These are phyloP conservation scores for Acacia concinna DNA, from an alignment of 331 rosid genomes.

Conservation along the genomic window DNA sequence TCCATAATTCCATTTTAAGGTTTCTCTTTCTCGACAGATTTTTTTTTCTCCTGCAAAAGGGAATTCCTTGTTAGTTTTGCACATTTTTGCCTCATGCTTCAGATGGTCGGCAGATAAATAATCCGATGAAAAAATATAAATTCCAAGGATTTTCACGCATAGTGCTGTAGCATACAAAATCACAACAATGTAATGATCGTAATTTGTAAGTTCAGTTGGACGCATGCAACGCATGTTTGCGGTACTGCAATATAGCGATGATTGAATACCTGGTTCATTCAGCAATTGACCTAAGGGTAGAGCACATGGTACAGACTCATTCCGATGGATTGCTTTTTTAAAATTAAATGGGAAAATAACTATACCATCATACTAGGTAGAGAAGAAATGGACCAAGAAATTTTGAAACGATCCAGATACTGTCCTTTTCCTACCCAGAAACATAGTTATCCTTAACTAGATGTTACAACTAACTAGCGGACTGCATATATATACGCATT, in stretches of 20 bases:
- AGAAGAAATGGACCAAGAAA: not conserved
- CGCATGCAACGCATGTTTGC: not conserved
- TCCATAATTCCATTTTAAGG: not conserved
- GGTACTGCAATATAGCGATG: not conserved
- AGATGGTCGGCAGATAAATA: not conserved
- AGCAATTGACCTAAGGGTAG: not conserved
- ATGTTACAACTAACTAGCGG: conserved; percentile 29
- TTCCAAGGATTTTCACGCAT: not conserved
- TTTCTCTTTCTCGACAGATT: not conserved
- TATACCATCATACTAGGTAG: not conserved
- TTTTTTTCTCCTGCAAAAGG: not conserved
- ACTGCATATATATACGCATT: conserved; percentile 24
- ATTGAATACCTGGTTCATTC: not conserved
- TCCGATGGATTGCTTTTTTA: not conserved
- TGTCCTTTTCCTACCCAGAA: not conserved
- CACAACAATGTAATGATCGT: not conserved
- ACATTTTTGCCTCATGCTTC: not conserved
- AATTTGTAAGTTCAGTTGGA: not conserved
- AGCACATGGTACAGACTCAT: not conserved
- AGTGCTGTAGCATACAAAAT: not conserved
- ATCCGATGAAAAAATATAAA: not conserved
- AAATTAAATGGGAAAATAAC: not conserved
- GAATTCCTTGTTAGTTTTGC: not conserved
- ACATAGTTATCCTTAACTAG: not conserved
- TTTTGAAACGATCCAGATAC: not conserved